Conservation (phyloP, 495 filamentous ascomycete genomes). For the Penicillium silybi region DNA sequence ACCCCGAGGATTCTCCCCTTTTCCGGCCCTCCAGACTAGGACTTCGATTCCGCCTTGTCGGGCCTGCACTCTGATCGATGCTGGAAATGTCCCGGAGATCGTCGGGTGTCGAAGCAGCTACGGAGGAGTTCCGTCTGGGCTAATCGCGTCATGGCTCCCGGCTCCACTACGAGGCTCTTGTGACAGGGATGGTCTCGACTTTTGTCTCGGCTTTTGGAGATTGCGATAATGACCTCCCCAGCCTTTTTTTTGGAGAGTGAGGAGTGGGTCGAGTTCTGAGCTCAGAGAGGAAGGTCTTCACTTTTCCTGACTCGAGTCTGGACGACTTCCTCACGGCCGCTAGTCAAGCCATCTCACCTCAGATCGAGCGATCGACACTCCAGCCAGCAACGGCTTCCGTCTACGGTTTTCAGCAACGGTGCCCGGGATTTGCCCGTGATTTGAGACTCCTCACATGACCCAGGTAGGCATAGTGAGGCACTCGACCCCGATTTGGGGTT, state of each 20-base stretch:
- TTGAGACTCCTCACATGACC: not conserved
- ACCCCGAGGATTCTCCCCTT: not conserved
- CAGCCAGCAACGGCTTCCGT: not conserved
- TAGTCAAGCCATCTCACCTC: not conserved
- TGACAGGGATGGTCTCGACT: not conserved
- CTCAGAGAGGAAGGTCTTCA: not conserved
- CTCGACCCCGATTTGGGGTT: not conserved
- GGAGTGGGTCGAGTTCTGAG: not conserved
- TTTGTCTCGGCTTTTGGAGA: conserved; percentile 1
- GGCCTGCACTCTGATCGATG: not conserved
- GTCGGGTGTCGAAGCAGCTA: not conserved
- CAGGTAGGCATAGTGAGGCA: not conserved
- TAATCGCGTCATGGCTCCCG: not conserved
- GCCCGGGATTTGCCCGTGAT: not conserved
- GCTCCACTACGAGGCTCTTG: conserved; percentile 16
- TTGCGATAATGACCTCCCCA: conserved; percentile 3
- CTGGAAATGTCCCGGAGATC: not conserved
- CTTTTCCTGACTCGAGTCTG: not conserved
- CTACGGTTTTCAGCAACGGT: not conserved
- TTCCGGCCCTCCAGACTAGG: no score
- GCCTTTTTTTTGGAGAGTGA: not conserved
- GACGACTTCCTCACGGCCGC: not conserved
- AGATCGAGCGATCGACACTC: not conserved
- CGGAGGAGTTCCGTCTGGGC: not conserved
- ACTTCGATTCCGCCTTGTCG: not conserved